Base-by-base conservation (phyloP, 164 flowering plant species). In the Magnolia changhungtana region DNA sequence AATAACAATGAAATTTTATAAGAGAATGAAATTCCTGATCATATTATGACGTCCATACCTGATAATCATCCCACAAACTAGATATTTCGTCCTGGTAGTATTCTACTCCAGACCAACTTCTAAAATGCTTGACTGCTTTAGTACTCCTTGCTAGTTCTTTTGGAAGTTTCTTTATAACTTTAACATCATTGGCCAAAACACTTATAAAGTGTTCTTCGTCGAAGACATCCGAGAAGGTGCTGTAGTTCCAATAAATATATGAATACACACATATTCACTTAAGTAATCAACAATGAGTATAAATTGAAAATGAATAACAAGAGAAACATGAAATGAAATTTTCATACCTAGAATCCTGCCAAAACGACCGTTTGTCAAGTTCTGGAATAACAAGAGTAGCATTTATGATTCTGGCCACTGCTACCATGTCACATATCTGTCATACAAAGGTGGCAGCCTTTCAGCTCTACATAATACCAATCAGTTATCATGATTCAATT, bases 391-490 rank as follows among this genome's bases (percentile, higher is more conserved):
- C 97, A 76, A 95, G 95, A 73, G 98, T 95, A 10, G 99, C 99
- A 81, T 95, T 93, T 74, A 92, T 86, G 64, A 95, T 86, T 27
- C 92, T 94, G n/a, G 98, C 99, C 73, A 95, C 94, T 76, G 98
- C 97, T 55, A 95, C 96, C 99, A 95, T 95, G 85, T 95, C 98
- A 73, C 97, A 88, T 80, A 95, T 95, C 98, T 95, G 92, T 80
- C 77, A 82, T 79, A 74, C 73, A 80, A 76, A 55, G 27, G 16
- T 20, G 10, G 23, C 67, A n/a, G 9, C 9, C 67, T 18, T 64
- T 68, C n/a, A 68, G 71, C 13, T 16, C 71, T 5, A 68, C 7
- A 21, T 23, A 64, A 55, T 3, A 55, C 13, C 61, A 8, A 55
- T 3, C 13, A 8, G 13, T 52, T 52, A 52, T 52, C 59, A 52